Percentiles rank a stretch among this genome's conserved stretches.
These are phyloP conservation scores for Podaxis sp. DNA, from an alignment of 768 basidiomycete species.

Conservation along the genomic window DNA sequence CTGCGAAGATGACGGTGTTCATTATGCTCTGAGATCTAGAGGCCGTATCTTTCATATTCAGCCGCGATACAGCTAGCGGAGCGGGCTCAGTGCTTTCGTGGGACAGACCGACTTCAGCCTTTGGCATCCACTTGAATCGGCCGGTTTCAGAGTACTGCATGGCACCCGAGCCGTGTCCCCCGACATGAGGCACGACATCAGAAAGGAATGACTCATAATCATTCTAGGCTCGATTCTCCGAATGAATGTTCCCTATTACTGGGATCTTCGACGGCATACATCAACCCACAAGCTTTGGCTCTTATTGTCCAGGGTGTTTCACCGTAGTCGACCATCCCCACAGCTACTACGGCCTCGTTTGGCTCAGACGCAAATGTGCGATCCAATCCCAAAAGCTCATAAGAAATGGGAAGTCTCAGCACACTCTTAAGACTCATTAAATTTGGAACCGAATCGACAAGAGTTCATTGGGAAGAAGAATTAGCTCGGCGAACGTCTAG, in stretches of 20 bases:
- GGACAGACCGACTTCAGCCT: background rate
- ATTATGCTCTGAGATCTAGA: conserved; percentile 2
- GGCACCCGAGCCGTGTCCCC: conserved; percentile 3
- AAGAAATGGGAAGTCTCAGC: background rate
- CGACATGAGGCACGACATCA: conserved; percentile 6
- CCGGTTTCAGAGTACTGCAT: conserved; percentile 2
- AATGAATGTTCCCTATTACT: conserved; percentile 1
- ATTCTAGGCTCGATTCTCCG: background rate
- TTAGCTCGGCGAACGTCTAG: conserved; percentile 5
- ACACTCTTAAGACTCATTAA: background rate
- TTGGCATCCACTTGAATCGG: background rate
- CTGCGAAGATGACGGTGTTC: conserved; percentile 10
- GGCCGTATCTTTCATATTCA: conserved; percentile 6
- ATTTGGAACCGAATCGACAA: conserved; percentile 6
- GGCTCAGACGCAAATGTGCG: background rate
- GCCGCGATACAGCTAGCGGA: conserved; percentile 4
- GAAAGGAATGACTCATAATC: background rate
- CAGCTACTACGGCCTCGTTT: conserved; percentile 2
- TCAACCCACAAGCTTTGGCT: background rate
- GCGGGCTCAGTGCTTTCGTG: background rate
- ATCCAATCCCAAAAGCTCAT: conserved; percentile 2
- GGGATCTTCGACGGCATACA: background rate
- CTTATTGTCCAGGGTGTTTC: conserved; percentile 3
- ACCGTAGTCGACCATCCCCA: conserved; percentile 2
- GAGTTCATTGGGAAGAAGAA: conserved; percentile 10